A percentile compares a stretch with the other conserved stretches of the same genome.
These are phyloP conservation scores for Rhododendron ovatum DNA, from an alignment of 148 eudicot genomes.

Conservation along the genomic window DNA sequence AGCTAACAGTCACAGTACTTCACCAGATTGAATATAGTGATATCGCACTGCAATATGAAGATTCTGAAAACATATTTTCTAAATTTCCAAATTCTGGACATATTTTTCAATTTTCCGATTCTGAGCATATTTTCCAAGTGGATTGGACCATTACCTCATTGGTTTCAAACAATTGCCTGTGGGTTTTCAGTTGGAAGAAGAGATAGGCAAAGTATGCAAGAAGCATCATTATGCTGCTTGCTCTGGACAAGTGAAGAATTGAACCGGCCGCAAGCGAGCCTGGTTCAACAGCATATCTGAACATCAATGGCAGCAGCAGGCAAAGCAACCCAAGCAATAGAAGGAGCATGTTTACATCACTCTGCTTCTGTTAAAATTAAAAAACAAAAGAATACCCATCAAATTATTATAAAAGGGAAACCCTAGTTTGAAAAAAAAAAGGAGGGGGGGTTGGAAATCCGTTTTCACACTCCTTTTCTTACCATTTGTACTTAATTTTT, in stretches of 20 bases:
- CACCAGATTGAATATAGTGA: background rate
- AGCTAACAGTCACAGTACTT: no score
- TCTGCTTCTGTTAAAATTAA: conserved; percentile 41
- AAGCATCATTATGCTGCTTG: conserved; percentile 59
- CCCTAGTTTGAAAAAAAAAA: background rate
- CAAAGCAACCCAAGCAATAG: conserved; percentile 60
- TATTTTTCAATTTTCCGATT: no score
- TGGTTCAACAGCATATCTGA: conserved; percentile 20
- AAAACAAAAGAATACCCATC: background rate
- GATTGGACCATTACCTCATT: conserved; percentile 30
- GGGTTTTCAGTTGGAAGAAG: conserved; percentile 66
- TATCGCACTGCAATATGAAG: background rate
- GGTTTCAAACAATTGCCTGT: conserved; percentile 36
- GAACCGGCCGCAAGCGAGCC: conserved; percentile 14
- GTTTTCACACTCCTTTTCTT: background rate
- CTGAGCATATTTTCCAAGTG: no score
- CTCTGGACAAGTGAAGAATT: conserved; percentile 61
- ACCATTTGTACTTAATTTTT: background rate
- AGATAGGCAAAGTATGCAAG: conserved; percentile 64
- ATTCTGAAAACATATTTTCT: background rate
- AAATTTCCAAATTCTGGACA: no score
- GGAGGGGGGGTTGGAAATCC: background rate
- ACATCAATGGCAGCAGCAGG: conserved; percentile 52
- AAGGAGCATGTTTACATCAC: conserved; percentile 54
- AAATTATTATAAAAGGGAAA: background rate